These are phyloP conservation scores for Microbotryum silenes-acaulis DNA, from an alignment of 1,284 basidiomycete genomes.

Conservation along the genomic window DNA sequence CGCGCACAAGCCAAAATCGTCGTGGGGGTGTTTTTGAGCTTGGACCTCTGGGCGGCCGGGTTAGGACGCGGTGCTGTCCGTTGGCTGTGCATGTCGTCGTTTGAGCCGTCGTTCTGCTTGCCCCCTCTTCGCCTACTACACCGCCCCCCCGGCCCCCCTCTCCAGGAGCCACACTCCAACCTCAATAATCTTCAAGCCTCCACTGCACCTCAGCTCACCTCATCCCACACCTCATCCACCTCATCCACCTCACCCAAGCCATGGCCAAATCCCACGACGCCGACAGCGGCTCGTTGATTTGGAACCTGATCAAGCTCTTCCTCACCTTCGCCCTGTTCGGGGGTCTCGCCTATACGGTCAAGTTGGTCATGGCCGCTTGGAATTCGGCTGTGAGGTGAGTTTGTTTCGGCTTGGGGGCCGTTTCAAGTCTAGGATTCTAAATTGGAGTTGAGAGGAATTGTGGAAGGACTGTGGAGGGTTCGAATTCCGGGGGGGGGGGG, in stretches of 20 bases:
- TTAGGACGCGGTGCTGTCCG: too few species aligned
- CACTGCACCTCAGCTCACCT: background rate
- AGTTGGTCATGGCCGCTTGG: constrained; percentile 5
- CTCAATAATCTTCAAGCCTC: background rate
- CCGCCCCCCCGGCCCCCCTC: too few species aligned
- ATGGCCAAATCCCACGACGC: constrained; percentile 5
- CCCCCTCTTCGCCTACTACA: too few species aligned
- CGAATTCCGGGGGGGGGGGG: background rate
- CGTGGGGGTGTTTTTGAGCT: too few species aligned
- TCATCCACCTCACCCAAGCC: background rate
- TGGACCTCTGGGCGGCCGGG: too few species aligned
- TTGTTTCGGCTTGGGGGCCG: background rate
- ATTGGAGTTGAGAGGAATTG: too few species aligned
- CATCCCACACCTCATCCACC: background rate
- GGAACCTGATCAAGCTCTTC: constrained; percentile 21
- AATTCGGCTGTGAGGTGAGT: constrained; percentile 15
- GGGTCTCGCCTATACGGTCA: constrained; percentile 2
- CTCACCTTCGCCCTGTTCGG: constrained; percentile 17
- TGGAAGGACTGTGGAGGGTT: too few species aligned
- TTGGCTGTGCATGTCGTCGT: too few species aligned
- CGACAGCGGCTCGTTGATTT: background rate
- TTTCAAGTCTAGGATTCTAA: too few species aligned
- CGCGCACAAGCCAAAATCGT: too few species aligned
- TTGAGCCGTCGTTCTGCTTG: too few species aligned
- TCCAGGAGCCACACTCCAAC: too few species aligned